Percentiles rank a stretch among this genome's conserved stretches.
Evolutionary conservation across 2,329 filamentous ascomycete species (phyloP).

Genomic region (Zasmidium angulare): DNA sequence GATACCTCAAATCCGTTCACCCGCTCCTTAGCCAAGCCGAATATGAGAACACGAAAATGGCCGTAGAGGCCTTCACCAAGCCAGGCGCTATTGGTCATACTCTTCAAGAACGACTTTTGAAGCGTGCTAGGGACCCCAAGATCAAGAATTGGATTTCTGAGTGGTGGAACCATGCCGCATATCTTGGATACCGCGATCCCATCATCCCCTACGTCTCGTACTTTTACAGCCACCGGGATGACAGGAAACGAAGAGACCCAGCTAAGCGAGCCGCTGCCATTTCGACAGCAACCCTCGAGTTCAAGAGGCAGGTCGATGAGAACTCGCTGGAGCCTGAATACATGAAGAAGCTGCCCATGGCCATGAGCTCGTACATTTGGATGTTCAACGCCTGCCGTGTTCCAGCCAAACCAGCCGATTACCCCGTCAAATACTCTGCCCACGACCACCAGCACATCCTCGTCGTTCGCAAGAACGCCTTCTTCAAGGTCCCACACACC

Average conservation of each 20-base stretch:
- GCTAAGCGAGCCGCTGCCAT: slow-evolving; percentile 92
- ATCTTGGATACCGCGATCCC: slow-evolving; percentile 89
- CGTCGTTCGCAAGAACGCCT: slow-evolving; percentile 91
- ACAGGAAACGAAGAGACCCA: slow-evolving; percentile 81
- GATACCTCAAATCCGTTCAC: slow-evolving; percentile 78
- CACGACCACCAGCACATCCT: slow-evolving; percentile 82
- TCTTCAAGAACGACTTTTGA: slow-evolving; percentile 84
- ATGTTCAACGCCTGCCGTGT: slow-evolving; percentile 97
- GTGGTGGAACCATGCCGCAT: slow-evolving; percentile 97
- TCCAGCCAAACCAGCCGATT: slow-evolving; percentile 76
- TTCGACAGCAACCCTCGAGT: slow-evolving; percentile 79
- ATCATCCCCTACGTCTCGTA: slow-evolving; percentile 98
- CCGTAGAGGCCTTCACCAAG: slow-evolving; percentile 82
- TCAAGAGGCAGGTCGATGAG: slow-evolving; percentile 87
- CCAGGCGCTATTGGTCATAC: slow-evolving; percentile 80
- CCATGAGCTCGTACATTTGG: slow-evolving; percentile 97
- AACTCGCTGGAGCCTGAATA: slow-evolving; percentile 91
- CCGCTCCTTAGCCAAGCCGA: slow-evolving; percentile 69
- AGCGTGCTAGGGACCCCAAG: slow-evolving; percentile 74
- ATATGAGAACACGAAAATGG: slow-evolving; percentile 72
- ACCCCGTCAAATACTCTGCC: slow-evolving; percentile 75
- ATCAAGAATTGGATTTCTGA: slow-evolving; percentile 93
- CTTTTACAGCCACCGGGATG: slow-evolving; percentile 98
- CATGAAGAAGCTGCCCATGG: slow-evolving; percentile 96
- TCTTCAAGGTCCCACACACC: slow-evolving; percentile 88